phyloP scores from a whole-genome alignment of 2,329 filamentous ascomycete genomes.

The Blastomyces emzantsi region DNA sequence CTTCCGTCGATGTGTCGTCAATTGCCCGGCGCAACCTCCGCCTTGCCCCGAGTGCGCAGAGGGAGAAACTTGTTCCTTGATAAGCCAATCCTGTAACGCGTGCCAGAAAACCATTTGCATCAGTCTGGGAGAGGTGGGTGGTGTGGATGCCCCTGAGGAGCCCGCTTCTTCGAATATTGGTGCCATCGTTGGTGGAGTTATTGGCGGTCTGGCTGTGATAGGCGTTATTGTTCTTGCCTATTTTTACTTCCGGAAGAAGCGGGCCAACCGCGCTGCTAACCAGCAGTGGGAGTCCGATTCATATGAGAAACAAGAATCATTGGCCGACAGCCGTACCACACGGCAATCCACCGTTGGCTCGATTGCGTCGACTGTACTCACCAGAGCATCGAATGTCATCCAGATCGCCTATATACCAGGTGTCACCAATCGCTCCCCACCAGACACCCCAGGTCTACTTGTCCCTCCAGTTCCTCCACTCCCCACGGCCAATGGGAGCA shows the following conservation, averaged over 20 bases:
- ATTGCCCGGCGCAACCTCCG: slow-evolving; percentile 46
- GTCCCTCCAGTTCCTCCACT: slow-evolving; percentile 93
- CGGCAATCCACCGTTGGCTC: slow-evolving; percentile 78
- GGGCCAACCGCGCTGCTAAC: slow-evolving; percentile 45
- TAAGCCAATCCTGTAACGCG: slow-evolving; percentile 48
- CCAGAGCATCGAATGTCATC: slow-evolving; percentile 95
- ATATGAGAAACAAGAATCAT: slow-evolving; percentile 49
- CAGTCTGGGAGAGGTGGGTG: slow-evolving; percentile 31
- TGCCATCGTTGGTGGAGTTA: slow-evolving; percentile 82
- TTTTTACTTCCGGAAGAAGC: slow-evolving; percentile 72
- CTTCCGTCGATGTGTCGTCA: slow-evolving; percentile 50
- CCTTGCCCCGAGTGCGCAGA: slow-evolving; percentile 51
- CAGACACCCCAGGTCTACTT: slow-evolving; percentile 68
- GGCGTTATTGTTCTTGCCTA: slow-evolving; percentile 74
- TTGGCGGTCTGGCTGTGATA: slow-evolving; percentile 72
- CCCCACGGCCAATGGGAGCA: slow-evolving; percentile 51
- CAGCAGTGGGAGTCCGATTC: slow-evolving; percentile 46
- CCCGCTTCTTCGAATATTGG: slow-evolving; percentile 55
- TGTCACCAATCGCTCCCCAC: slow-evolving; percentile 82
- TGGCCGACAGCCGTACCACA: slow-evolving; percentile 48
- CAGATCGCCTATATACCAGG: slow-evolving; percentile 99
- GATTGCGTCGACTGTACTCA: slow-evolving; percentile 90
- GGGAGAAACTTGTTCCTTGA: slow-evolving; percentile 51
- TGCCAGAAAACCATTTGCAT: slow-evolving; percentile 54
- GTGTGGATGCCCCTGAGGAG: slow-evolving; percentile 25